Conservation (phyloP, 768 basidiomycete genomes). For the Xanthoconium stramineum region DNA sequence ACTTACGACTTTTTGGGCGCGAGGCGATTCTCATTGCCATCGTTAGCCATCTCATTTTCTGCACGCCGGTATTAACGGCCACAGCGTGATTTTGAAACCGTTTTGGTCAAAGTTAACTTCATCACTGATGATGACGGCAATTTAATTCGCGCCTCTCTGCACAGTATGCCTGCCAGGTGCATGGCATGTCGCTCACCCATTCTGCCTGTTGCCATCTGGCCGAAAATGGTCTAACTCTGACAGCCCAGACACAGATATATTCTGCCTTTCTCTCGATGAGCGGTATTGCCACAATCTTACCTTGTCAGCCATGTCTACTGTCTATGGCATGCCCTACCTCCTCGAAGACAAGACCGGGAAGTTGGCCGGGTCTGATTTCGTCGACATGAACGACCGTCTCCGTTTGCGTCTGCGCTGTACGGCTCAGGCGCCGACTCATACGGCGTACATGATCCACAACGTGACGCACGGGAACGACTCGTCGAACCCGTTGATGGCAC, state of each 20-base stretch:
- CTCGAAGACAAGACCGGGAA: constrained; percentile 62
- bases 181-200: constrained; percentile 16
- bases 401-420: constrained; percentile 49
- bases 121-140: constrained; percentile 21
- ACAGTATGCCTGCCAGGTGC: constrained; percentile 13
- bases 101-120: constrained; percentile 15
- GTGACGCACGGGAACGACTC: constrained; percentile 22
- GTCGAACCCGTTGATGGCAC: constrained; percentile 41
- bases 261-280: not conserved
- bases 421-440: constrained; percentile 37
- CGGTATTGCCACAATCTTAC: not conserved
- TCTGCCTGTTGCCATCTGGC: constrained; percentile 16
- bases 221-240: constrained; percentile 21
- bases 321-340: constrained; percentile 57
- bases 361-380: constrained; percentile 53
- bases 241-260: constrained; percentile 24
- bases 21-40: constrained; percentile 19
- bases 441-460: constrained; percentile 55
- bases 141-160: constrained; percentile 12
- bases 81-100: constrained; percentile 18
- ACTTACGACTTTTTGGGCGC: constrained; percentile 15
- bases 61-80: constrained; percentile 11
- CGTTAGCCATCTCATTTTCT: constrained; percentile 12
- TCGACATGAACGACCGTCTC: constrained; percentile 63
- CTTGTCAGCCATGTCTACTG: constrained; percentile 29